Percentiles rank a stretch among this genome's conserved stretches.
These are phyloP conservation scores for Dendrothele bispora DNA, from an alignment of 768 basidiomycete genomes.

Conservation along the genomic window DNA sequence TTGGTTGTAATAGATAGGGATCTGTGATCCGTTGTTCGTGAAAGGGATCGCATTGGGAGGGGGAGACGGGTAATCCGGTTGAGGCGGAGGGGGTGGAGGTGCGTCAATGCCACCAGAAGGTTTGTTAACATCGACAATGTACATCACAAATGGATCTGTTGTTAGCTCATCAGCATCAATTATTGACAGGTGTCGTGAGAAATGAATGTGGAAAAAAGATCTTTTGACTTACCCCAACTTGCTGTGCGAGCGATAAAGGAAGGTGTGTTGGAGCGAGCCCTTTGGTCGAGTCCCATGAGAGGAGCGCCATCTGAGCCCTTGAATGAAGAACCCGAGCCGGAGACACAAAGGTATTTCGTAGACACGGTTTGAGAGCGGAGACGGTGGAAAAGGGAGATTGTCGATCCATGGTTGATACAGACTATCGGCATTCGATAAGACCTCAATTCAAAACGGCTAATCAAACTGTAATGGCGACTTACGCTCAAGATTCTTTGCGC, in stretches of 20 bases:
- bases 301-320: conserved; percentile 91
- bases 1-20: conserved; percentile 95
- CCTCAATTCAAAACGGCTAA: conserved; percentile 11
- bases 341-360: conserved; percentile 93
- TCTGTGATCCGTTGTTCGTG: conserved; percentile 79
- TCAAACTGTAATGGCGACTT: conserved; percentile 33
- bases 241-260: conserved; percentile 90
- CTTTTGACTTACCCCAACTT: conserved; percentile 87
- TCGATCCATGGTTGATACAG: conserved; percentile 94
- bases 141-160: conserved; percentile 91
- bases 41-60: conserved; percentile 90
- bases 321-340: conserved; percentile 89
- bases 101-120: conserved; percentile 76
- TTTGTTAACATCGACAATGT: conserved; percentile 92
- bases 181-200: conserved; percentile 13
- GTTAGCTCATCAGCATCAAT: conserved; percentile 2
- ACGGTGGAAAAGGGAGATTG: conserved; percentile 95
- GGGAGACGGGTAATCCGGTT: conserved; percentile 88
- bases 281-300: conserved; percentile 77
- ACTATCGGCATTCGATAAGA: conserved; percentile 52
- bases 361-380: conserved; percentile 93
- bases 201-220: conserved; percentile 13
- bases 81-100: conserved; percentile 78
- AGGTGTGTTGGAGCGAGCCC: conserved; percentile 68
- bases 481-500: conserved; percentile 91